Evolutionary conservation across 2,329 filamentous ascomycete genomes (phyloP).

Genomic region (Xylogone sp.): DNA sequence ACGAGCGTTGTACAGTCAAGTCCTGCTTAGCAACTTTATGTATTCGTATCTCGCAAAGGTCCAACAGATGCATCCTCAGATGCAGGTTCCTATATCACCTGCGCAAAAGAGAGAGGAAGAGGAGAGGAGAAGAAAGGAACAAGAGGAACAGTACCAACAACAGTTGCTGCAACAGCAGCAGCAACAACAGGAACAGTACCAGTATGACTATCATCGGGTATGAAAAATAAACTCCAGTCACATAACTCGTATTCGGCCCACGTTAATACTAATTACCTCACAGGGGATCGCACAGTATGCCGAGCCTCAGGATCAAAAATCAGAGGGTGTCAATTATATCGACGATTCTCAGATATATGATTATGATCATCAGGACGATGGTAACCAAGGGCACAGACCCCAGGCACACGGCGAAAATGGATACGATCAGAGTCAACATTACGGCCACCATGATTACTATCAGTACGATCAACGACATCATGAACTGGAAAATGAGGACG

Average conservation of each 20-base stretch:
- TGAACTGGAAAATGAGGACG: constrained; percentile 17
- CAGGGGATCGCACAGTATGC: constrained; percentile 31
- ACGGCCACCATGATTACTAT: constrained; percentile 13
- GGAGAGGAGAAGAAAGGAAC: constrained; percentile 45
- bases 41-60: constrained; percentile 98
- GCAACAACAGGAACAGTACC: constrained; percentile 27
- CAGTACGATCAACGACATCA: constrained; percentile 14
- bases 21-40: constrained; percentile 98
- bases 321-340: constrained; percentile 37
- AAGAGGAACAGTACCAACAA: constrained; percentile 31
- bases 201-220: constrained; percentile 33
- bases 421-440: constrained; percentile 23
- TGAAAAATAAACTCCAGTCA: constrained; percentile 1
- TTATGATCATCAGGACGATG: constrained; percentile 38
- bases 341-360: constrained; percentile 49
- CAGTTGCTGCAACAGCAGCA: constrained; percentile 24
- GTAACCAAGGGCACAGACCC: constrained; percentile 27
- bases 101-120: constrained; percentile 66
- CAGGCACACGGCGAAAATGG: constrained; percentile 16
- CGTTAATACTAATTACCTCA: constrained; percentile 13
- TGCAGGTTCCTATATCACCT: constrained; percentile 78
- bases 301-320: constrained; percentile 25
- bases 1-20: constrained; percentile 87
- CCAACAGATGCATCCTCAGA: constrained; percentile 96
- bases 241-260: background rate